Evolutionary conservation across 2,329 filamentous ascomycete species (phyloP), one percentile per base, ranked within the genome.

Genomic region (Aspergillus unguis): DNA sequence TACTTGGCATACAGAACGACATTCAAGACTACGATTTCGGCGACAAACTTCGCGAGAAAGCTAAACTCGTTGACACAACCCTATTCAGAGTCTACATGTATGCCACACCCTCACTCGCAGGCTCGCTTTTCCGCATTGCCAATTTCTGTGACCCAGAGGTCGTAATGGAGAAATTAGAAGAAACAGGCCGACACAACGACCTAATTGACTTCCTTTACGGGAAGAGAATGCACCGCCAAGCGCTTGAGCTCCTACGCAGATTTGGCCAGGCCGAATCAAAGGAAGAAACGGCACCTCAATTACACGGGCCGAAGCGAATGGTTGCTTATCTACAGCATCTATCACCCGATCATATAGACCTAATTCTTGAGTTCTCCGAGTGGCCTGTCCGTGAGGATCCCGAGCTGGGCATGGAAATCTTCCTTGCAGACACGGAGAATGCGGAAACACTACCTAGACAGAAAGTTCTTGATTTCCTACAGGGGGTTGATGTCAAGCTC

Each of bases 101-200:
- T 65, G 90, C 88, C 3, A 86, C 85, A 6, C 92, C 94, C 4
- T 85, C 87, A 5, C 78, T 99, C 8, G 91, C 91, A 3, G 88
- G 89, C 2, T 90, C 92, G 0, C 80, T 99, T 0, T 97, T 99
- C 75, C 90, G 94, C 26, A 90, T 97, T 47, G 87, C 92, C 66
- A 99, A 99, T 69, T 97, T 96, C 67, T 97, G 94, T 70, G 92
- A 99, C 63, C 92, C 94, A 0, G 87, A 90, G 29, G 94, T 97
- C 2, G 92, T 99, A 25, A 94, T 96, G 67, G 89, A 96, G 70
- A 91, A 91, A 63, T 77, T 99, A 4, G 85, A 96, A 54, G 90
- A 96, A 68, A 90, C 86, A 37, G 88, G 88, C 53, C 85, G 92
- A 31, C 96, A 95, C 71, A 92, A 87, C 47, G 92, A 97, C 72